Conservation (phyloP, 2,329 filamentous ascomycete genomes). For the Trichoderma semiorbis region DNA sequence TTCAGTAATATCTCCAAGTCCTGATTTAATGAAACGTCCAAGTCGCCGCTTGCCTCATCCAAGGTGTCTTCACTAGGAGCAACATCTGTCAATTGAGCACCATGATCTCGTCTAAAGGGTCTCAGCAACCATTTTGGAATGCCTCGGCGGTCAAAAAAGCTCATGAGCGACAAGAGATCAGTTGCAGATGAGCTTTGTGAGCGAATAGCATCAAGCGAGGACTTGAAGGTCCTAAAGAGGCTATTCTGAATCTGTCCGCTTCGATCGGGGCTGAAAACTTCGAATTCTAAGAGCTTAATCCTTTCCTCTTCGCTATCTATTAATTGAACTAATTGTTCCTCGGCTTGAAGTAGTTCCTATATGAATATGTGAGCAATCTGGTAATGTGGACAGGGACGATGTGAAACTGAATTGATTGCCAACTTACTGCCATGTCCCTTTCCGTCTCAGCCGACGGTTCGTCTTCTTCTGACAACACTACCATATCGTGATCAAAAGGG, state of each 20-base stretch:
- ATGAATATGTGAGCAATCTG: background rate
- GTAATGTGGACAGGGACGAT: background rate
- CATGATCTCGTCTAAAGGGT: background rate
- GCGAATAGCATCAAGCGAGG: slow-evolving; percentile 33
- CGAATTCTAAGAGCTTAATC: background rate
- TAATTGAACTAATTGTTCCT: background rate
- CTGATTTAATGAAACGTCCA: background rate
- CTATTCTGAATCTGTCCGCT: background rate
- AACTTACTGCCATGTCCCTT: background rate
- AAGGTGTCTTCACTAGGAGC: background rate
- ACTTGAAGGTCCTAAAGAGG: background rate
- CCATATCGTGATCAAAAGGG: background rate
- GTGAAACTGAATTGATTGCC: no score
- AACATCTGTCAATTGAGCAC: background rate
- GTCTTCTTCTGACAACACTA: no score
- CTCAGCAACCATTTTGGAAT: slow-evolving; percentile 30
- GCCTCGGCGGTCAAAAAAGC: slow-evolving; percentile 42
- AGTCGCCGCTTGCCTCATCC: background rate
- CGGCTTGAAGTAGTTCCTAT: background rate
- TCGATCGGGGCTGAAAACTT: background rate
- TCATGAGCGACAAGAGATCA: slow-evolving; percentile 43
- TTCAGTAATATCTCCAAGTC: background rate
- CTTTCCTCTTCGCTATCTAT: slow-evolving; percentile 17
- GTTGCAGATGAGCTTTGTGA: slow-evolving; percentile 33
- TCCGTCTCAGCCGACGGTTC: background rate